Conservation (phyloP, 2,329 filamentous ascomycete genomes). For the Plectosphaerella sp. region DNA sequence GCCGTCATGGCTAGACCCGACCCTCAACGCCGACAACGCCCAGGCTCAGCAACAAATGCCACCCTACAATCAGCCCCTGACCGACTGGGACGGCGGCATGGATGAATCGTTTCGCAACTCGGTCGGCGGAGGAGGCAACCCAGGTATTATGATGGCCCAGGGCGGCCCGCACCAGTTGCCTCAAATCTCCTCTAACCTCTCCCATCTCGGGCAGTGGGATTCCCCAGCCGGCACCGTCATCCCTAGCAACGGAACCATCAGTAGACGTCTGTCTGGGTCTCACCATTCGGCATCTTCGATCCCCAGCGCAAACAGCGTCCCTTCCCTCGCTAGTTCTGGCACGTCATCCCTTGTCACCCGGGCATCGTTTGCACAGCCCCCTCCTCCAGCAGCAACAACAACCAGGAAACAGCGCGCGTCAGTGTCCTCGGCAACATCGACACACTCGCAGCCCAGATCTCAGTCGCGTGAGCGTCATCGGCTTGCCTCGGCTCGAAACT, state of each 20-base stretch:
- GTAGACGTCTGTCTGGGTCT: too few relatives aligned
- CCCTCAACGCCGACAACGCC: not conserved
- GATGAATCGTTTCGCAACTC: not conserved
- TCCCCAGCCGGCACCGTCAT: not conserved
- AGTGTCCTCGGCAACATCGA: not conserved
- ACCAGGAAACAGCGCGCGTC: not conserved
- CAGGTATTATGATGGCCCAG: not conserved
- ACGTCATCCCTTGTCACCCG: too few relatives aligned
- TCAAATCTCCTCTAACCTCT: not conserved
- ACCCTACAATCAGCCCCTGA: not conserved
- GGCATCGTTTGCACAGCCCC: too few relatives aligned
- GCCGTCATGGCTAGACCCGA: not conserved
- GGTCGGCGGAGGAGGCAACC: not conserved
- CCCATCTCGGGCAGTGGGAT: not conserved
- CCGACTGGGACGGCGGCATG: not conserved
- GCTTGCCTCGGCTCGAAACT: conserved; percentile 8
- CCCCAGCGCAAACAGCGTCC: too few relatives aligned
- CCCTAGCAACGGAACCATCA: too few relatives aligned
- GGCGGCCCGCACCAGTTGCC: not conserved
- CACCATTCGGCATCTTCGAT: too few relatives aligned
- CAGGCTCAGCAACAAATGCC: not conserved
- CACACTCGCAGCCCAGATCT: not conserved
- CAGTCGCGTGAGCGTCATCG: conserved; percentile 5
- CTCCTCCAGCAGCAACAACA: too few relatives aligned
- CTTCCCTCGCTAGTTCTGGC: too few relatives aligned